A percentile compares a stretch with the other conserved stretches of the same genome.
phyloP scores from a whole-genome alignment of 2,329 filamentous ascomycete genomes.

The Hymenoscyphus fraxineus region DNA sequence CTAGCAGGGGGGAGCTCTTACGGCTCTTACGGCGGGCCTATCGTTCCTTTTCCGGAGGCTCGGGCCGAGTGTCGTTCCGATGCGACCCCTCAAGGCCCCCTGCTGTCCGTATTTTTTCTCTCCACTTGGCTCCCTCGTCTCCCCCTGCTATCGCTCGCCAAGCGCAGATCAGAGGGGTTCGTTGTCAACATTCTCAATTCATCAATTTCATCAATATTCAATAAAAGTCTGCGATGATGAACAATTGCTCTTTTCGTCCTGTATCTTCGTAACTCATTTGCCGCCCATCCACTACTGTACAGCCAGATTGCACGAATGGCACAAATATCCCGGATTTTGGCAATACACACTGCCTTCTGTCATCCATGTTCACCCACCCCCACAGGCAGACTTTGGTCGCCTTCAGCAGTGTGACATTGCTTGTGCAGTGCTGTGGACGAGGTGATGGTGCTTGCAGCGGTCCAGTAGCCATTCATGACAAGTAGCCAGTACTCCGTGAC shows the following conservation, averaged over 20 bases:
- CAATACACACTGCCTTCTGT: not conserved
- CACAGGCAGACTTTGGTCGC: conserved; percentile 5
- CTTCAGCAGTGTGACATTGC: conserved; percentile 7
- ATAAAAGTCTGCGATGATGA: not conserved
- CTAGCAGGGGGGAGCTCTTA: not conserved
- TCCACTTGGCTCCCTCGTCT: not conserved
- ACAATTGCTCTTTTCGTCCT: not conserved
- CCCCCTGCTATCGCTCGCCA: not conserved
- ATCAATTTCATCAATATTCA: not conserved
- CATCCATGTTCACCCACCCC: not conserved
- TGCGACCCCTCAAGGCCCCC: not conserved
- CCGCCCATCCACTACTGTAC: not conserved
- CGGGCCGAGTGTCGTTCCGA: not conserved
- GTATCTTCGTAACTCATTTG: not conserved
- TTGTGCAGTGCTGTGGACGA: not conserved
- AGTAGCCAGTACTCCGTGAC: not conserved
- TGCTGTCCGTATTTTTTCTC: not conserved
- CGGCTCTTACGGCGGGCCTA: not conserved
- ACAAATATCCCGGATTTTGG: not conserved
- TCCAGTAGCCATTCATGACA: conserved; percentile 1
- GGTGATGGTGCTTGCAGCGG: not conserved
- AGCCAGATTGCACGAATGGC: not conserved
- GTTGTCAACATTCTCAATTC: not conserved
- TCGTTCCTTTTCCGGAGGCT: not conserved
- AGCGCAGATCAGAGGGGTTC: not conserved